Base-by-base conservation (phyloP, 2,329 filamentous ascomycete species). In the Curvularia hawaiiensis region DNA sequence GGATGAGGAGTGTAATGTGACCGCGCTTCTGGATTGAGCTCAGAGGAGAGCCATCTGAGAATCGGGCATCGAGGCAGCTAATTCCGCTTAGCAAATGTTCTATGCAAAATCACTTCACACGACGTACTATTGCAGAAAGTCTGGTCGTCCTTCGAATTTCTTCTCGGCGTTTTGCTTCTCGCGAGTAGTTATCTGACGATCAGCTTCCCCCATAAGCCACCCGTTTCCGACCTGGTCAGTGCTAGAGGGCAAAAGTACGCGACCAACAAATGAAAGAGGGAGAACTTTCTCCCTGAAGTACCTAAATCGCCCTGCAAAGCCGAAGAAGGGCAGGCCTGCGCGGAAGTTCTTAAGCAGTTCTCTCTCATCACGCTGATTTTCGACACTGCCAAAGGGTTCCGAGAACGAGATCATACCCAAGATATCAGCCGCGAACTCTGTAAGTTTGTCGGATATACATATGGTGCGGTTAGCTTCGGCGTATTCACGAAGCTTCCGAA, bases 341-440 rank as follows among this genome's bases (percentile, higher is more conserved):
- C 77, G 73, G 73, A 75, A 79, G 47, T 74, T 75, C 11, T 49
- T 52, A 12, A 79, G 62, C 20, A 79, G 68, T 14, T 62, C 58
- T 26, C 73, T 70, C 56, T 79, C 76, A 60, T 79, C 78, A 24
- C 74, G 69, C 53, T 74, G 69, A 45, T 78, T 76, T 58, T 68
- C 53, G 14, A 79, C 73, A 50, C 77, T 77, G 0, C 77, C 77
- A 67, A 76, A 79, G 3, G 76, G 66, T 3, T 71, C 46, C 4
- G 63, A 67, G 56, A 80, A 79, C 2, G 69, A 70, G 9, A 79
- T 67, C 68, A 76, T 75, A 8, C 73, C 75, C 71, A 80, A 76
- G 40, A 78, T 73, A 46, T 80, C 78, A 4, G 76, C 75, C 2
- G 77, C 76, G 57, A 78, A 79, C 55, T 79, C 70, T 18, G 75